Base-by-base conservation (phyloP, 768 basidiomycete species). In the Lenzites betulinus region DNA sequence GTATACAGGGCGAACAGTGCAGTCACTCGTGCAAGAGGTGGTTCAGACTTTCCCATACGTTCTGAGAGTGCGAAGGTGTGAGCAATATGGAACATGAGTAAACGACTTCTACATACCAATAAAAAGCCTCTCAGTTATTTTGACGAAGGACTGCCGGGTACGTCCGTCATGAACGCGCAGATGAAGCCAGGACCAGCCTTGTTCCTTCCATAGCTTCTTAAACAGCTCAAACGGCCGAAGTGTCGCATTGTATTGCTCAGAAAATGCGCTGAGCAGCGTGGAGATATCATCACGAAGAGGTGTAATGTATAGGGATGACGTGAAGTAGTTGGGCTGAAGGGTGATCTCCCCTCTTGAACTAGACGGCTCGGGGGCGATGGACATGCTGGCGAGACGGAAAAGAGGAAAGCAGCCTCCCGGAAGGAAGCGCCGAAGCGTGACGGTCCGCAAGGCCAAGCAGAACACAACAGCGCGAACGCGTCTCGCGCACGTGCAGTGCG, bases 181-280 rank as follows among this genome's bases (percentile, higher is more conserved):
- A 68, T 92, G 90, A 44, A 91, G 72, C 83, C 84, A 90, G 33
- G 78, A 75, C 92, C 92, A 94, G 22, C 89, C 88, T 60, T 82
- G 79, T 6, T 75, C 74, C 12, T 69, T 71, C 92, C 92, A 94
- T 20, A 90, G 67, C 1, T 69, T 65, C 72, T 89, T 92, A 83
- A 93, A 94, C 20, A 86, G 75, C 2, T 76, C 65, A 70, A 93
- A 93, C 0, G 92, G 89, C 7, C 72, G 59, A 54, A 63, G 56
- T 7, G 70, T 68, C 38, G 69, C 66, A 0, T 73, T 61, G 65
- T 83, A 86, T 36, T 75, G 74, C n/a, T 83, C 79, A 28, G 80
- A 72, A 64, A 83, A 93, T 11, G 72, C 65, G n/a, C 75, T 67
- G 3, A 86, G 71, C 23, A 94, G 79, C 3, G 66, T 68, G 2